Conservation (phyloP, 495 filamentous ascomycete genomes). For the Elasticomyces elasticus region DNA sequence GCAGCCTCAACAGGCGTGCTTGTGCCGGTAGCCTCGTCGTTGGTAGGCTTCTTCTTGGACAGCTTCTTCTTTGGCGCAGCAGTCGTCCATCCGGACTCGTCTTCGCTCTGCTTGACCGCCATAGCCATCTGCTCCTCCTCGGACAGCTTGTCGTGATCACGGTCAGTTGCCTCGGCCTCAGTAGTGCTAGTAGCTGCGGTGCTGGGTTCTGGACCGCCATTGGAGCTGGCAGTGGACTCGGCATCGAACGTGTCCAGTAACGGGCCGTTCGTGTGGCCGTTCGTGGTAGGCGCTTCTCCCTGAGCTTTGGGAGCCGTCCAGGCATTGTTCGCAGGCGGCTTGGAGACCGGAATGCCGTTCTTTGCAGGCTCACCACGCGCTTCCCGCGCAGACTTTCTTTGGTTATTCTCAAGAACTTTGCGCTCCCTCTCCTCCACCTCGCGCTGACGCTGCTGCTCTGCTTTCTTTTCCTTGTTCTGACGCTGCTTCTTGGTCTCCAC, state of each 20-base stretch:
- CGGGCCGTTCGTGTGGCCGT: slow-evolving; percentile 34
- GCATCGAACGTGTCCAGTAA: slow-evolving; percentile 71
- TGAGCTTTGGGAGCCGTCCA: slow-evolving; percentile 40
- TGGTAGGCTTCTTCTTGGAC: slow-evolving; percentile 43
- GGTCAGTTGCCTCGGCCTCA: slow-evolving; percentile 21
- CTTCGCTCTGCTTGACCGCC: slow-evolving; percentile 21
- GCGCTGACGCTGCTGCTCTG: slow-evolving; percentile 58
- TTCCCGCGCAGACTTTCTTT: slow-evolving; percentile 67
- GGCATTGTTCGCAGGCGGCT: slow-evolving; percentile 48
- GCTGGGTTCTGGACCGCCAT: slow-evolving; percentile 24
- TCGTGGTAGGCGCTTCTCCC: slow-evolving; percentile 31
- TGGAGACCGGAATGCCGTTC: slow-evolving; percentile 54
- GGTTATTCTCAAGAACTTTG: slow-evolving; percentile 61
- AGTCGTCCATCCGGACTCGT: slow-evolving; percentile 61
- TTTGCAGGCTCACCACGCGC: slow-evolving; percentile 65
- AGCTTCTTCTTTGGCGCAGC: slow-evolving; percentile 55
- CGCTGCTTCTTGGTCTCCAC: slow-evolving; percentile 85
- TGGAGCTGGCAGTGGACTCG: slow-evolving; percentile 32
- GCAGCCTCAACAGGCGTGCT: not conserved
- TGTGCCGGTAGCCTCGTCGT: slow-evolving; percentile 22
- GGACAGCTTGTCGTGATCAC: slow-evolving; percentile 31
- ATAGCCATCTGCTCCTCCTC: slow-evolving; percentile 69
- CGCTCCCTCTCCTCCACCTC: slow-evolving; percentile 67
- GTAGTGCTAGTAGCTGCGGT: slow-evolving; percentile 39
- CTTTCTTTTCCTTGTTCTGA: slow-evolving; percentile 72